Evolutionary conservation across 495 filamentous ascomycete species (phyloP).

Genomic region (Hypomontagnella submonticulosa): DNA sequence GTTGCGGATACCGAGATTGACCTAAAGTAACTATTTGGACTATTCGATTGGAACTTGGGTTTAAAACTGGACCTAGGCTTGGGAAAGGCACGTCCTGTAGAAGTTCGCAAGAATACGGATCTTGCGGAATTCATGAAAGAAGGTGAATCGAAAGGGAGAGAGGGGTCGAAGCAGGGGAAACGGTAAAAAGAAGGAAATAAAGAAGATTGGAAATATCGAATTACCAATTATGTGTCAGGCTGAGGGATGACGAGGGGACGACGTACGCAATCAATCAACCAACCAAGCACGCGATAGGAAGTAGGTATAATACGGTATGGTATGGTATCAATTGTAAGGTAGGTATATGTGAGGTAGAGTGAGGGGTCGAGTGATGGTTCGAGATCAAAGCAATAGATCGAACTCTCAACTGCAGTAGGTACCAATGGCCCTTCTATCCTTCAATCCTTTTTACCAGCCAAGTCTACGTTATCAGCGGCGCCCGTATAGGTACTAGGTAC

Average conservation of each 20-base stretch:
- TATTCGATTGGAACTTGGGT: slow-evolving; percentile 9
- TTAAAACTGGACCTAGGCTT: slow-evolving; percentile 14
- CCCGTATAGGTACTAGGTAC: slow-evolving; percentile 6
- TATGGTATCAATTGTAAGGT: no score
- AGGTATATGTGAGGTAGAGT: neutral
- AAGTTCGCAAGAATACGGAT: slow-evolving; percentile 22
- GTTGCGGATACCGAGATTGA: slow-evolving; percentile 39
- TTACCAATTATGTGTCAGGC: slow-evolving; percentile 26
- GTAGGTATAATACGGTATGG: neutral
- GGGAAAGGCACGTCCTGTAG: slow-evolving; percentile 20
- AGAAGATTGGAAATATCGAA: slow-evolving; percentile 1
- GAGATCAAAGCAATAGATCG: slow-evolving; percentile 17
- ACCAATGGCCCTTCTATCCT: neutral
- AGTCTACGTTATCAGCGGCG: neutral
- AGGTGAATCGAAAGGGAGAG: neutral
- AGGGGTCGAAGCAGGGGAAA: neutral
- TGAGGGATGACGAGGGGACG: slow-evolving; percentile 16
- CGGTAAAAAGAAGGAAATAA: neutral
- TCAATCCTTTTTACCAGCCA: slow-evolving; percentile 4
- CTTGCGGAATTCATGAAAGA: slow-evolving; percentile 45
- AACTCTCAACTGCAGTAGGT: slow-evolving; percentile 12
- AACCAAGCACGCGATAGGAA: slow-evolving; percentile 23
- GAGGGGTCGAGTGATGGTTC: slow-evolving; percentile 29
- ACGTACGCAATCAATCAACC: slow-evolving; percentile 12
- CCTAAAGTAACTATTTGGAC: slow-evolving; percentile 8